Base-by-base conservation (phyloP, 2,329 filamentous ascomycete species). In the Leptographium flavum region DNA sequence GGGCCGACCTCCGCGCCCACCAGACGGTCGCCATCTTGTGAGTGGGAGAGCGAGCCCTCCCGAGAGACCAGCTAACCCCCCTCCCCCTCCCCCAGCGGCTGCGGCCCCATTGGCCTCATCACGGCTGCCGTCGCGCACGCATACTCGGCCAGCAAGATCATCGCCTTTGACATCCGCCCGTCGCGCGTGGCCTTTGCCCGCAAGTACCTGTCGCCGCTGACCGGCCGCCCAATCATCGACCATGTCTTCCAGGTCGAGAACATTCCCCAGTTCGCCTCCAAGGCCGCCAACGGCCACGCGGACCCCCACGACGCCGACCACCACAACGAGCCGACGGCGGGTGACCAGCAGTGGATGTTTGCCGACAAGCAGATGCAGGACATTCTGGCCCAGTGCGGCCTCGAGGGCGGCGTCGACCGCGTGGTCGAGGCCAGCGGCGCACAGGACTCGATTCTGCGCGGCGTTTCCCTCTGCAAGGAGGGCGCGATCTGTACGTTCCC, bases 161-260 rank as follows among this genome's bases (percentile, higher is more conserved):
- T 94, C n/a, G 77, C 75, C 6, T 87, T 94, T 42, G 90, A 96
- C 66, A 90, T 96, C 56, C 79, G 92, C 51, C 74, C 81, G 54
- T 68, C 74, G 53, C 77, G 90, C 60, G 69, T 95, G 48, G 75
- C 85, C 47, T 93, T 95, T 57, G 88, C 88, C 11, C 70, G 68
- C 55, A 65, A 66, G 37, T 90, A 49, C 28, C n/a, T 42, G 11
- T 48, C 47, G 4, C 47, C 47, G 4, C 31, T 48, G 21, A 48
- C 47, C 1, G 43, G 43, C 3, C 31, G 28, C n/a, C 47, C 86
- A 55, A 75, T 75, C 43, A 79, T 84, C 21, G 85, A 83, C n/a
- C 81, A 83, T 59, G 70, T 71, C 2, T 84, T 83, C 61, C 65
- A 73, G 22, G 77, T 81, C 4, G 70, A 73, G 55, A 72, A 74